These are phyloP conservation scores for Xerophyta viscosa DNA, from an alignment of 106 monocot genomes.

Conservation along the genomic window DNA sequence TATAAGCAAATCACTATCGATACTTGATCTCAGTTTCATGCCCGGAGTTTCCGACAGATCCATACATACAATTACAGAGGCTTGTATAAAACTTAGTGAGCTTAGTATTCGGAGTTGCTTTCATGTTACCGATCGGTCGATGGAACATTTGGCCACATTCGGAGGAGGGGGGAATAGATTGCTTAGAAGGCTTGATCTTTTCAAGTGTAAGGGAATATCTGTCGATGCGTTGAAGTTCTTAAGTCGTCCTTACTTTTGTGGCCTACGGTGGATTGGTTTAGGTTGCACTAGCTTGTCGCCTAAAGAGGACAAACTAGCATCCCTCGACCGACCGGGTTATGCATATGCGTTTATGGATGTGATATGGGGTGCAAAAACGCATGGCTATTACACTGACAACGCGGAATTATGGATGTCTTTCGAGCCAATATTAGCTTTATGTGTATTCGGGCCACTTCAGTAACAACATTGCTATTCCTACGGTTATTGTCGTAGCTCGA, in stretches of 20 bases:
- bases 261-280: slow-evolving; percentile 70
- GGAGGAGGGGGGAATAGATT: slow-evolving; percentile 16
- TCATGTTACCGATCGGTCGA: slow-evolving; percentile 45
- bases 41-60: slow-evolving; percentile 55
- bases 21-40: slow-evolving; percentile 61
- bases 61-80: slow-evolving; percentile 32
- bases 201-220: slow-evolving; percentile 47
- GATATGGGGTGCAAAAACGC: slow-evolving; percentile 73
- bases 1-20: slow-evolving; percentile 36
- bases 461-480: too few species aligned
- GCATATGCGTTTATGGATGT: slow-evolving; percentile 49
- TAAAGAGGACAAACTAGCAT: slow-evolving; percentile 14
- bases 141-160: slow-evolving; percentile 37
- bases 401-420: too few species aligned
- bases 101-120: slow-evolving; percentile 67
- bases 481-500: too few species aligned
- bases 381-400: too few species aligned
- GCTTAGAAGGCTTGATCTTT: slow-evolving; percentile 74
- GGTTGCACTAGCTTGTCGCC: slow-evolving; percentile 27
- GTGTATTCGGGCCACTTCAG: too few species aligned
- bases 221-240: slow-evolving; percentile 24
- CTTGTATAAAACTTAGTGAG: slow-evolving; percentile 33
- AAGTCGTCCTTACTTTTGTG: slow-evolving; percentile 33
- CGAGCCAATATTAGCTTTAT: too few species aligned
- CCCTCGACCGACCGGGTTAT: slow-evolving; percentile 23